Evolutionary conservation across 2,329 filamentous ascomycete genomes (phyloP).

Genomic region (Blastomyces emzantsi): DNA sequence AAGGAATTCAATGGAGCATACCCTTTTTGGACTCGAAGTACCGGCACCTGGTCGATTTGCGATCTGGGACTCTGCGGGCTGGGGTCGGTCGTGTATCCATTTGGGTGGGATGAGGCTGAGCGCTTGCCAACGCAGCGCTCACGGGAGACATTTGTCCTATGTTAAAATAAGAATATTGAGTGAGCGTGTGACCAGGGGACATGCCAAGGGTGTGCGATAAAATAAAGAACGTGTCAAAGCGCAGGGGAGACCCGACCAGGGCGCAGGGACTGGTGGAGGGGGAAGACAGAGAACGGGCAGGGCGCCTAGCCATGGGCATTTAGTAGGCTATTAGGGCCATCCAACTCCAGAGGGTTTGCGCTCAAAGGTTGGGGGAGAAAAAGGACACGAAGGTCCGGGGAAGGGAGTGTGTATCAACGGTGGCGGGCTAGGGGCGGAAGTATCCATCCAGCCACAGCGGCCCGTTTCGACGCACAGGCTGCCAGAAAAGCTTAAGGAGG

Average conservation of each 20-base stretch:
- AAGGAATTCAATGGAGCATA: conserved; percentile 16
- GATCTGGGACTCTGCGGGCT: conserved; percentile 15
- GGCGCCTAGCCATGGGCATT: background rate
- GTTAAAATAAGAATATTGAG: conserved; percentile 18
- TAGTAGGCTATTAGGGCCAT: background rate
- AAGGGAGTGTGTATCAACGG: background rate
- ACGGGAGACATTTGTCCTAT: conserved; percentile 19
- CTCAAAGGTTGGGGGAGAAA: background rate
- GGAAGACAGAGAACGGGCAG: background rate
- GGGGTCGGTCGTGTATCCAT: conserved; percentile 8
- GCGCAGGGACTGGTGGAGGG: background rate
- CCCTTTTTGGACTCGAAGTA: conserved; percentile 34
- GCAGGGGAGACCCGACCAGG: conserved; percentile 8
- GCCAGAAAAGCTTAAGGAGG: background rate
- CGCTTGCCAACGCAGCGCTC: conserved; percentile 26
- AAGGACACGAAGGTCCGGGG: background rate
- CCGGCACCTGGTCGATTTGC: conserved; percentile 25
- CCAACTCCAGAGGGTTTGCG: background rate
- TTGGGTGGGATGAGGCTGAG: conserved; percentile 21
- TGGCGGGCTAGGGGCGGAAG: background rate
- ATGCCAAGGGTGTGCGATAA: conserved; percentile 6
- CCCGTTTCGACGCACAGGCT: background rate
- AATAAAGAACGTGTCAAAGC: conserved; percentile 8
- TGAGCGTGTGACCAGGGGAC: conserved; percentile 27
- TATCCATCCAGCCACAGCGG: conserved; percentile 2